Conservation (phyloP, 73 alveolate genomes). For the Symbiodinium natans region DNA sequence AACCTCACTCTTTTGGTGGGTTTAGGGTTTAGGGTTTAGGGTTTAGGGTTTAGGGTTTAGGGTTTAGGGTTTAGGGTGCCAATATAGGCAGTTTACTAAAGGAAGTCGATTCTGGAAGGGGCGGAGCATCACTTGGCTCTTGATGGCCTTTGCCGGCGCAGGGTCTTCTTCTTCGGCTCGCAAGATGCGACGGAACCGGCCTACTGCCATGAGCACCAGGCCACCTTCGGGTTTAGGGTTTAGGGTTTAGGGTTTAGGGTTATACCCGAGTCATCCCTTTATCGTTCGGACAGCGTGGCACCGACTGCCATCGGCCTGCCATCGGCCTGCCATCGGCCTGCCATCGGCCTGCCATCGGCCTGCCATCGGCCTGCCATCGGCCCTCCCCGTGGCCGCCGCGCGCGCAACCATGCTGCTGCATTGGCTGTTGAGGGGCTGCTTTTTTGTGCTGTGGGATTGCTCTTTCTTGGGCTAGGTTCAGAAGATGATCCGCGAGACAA, state of each 20-base stretch:
- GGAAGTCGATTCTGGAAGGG: too few species aligned
- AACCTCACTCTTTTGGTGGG: not conserved
- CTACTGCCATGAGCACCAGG: constrained; percentile 23
- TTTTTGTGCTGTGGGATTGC: too few species aligned
- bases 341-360: not conserved
- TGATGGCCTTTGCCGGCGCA: not conserved
- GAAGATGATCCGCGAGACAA: too few species aligned
- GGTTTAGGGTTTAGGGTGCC: too few species aligned
- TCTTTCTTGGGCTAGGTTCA: too few species aligned
- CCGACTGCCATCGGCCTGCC: too few species aligned
- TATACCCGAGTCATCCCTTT: not conserved
- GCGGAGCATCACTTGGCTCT: too few species aligned
- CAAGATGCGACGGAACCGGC: not conserved
- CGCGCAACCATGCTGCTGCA: not conserved
- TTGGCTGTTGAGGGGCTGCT: too few species aligned
- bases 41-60: too few species aligned
- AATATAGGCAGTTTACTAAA: too few species aligned
- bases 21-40: too few species aligned
- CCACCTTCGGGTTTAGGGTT: not conserved
- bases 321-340: not conserved
- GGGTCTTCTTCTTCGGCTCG: not conserved
- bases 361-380: not conserved
- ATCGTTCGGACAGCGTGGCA: too few species aligned
- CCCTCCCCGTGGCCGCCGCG: not conserved
- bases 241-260: not conserved